Evolutionary conservation across 202 grass and related monocot genomes (phyloP), one percentile per base, ranked within the genome.

Genomic region (Digitaria exilis): DNA sequence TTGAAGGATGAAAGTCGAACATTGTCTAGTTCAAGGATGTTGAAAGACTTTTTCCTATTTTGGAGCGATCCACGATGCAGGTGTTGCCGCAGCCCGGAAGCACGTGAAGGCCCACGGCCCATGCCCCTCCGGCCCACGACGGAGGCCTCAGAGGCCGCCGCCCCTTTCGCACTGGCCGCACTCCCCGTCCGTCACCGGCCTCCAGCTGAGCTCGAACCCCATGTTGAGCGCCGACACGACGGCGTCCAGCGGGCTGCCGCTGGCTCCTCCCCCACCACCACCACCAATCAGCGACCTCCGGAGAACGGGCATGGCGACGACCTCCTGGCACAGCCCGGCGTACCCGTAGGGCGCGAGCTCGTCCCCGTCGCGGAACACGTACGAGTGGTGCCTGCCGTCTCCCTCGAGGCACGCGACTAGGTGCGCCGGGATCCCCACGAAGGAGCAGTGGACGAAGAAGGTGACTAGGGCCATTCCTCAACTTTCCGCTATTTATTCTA

Each of bases 201-300:
- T 32, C 89, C 85, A 91, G n/a, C 66, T 52, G 0, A 91, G 78
- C 78, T 91, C 89, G 73, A 91, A 88, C 30, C 89, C 89, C 89
- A 84, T 88, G 77, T 74, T 87, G 3, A 88, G 82, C 42, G 78
- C 85, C 7, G 82, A 82, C 5, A 87, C 32, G 12, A 82, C 42
- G 48, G 81, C 81, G 30, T 91, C 89, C 39, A 82, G 73, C 57
- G 81, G 71, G 4, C 84, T 61, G 0, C 0, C 21, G 18, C 18
- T 16, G 12, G 4, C 21, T 9, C 63, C 17, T 19, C 21, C 66
- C 4, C 35, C 39, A 3, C n/a, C n/a, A n/a, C n/a, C n/a, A n/a
- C n/a, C n/a, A n/a, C 76, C 80, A 3, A 50, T 56, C 44, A 91
- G 72, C 2, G 89, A 87, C 81, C 81, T 51, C 71, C 70, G 37